Evolutionary conservation across 1,139 yeast genomes (phyloP).

Genomic region (Geotrichum aggregatum): DNA sequence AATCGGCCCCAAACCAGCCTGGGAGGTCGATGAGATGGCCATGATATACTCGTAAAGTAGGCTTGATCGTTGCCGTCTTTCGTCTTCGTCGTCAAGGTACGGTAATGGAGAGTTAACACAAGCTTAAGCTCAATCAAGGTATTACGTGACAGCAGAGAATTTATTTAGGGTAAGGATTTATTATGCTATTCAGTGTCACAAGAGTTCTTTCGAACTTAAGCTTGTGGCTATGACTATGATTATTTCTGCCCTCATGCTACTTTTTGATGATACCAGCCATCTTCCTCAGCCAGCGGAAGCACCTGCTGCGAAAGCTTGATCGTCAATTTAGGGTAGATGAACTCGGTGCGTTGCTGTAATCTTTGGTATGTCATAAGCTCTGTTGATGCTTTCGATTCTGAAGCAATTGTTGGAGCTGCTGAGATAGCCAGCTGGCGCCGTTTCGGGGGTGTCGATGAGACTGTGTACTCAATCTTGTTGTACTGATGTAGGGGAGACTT

Average conservation of each 20-base stretch:
- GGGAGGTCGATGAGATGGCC: background rate
- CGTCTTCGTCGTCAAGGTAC: background rate
- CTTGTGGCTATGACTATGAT: too few relatives aligned
- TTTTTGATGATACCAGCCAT: constrained; percentile 15
- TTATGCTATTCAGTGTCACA: too few relatives aligned
- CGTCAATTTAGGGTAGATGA: constrained; percentile 9
- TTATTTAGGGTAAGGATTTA: constrained; percentile 10
- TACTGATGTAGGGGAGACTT: constrained; percentile 25
- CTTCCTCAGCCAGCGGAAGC: constrained; percentile 11
- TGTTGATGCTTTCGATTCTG: background rate
- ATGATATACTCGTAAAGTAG: background rate
- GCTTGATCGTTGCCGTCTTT: background rate
- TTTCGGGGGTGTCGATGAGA: constrained; percentile 10
- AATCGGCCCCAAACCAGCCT: background rate
- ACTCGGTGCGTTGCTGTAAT: constrained; percentile 2
- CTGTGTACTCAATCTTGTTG: constrained; percentile 20
- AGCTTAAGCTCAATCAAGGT: background rate
- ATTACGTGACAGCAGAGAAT: constrained; percentile 2
- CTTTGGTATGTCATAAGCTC: constrained; percentile 4
- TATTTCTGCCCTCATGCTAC: background rate
- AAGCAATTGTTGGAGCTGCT: background rate
- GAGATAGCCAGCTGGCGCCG: background rate
- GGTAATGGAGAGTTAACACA: background rate
- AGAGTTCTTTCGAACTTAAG: too few relatives aligned
- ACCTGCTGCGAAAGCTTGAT: constrained; percentile 11